These are phyloP conservation scores for Boechera retrofracta DNA, from an alignment of 345 rosid genomes.

Conservation along the genomic window DNA sequence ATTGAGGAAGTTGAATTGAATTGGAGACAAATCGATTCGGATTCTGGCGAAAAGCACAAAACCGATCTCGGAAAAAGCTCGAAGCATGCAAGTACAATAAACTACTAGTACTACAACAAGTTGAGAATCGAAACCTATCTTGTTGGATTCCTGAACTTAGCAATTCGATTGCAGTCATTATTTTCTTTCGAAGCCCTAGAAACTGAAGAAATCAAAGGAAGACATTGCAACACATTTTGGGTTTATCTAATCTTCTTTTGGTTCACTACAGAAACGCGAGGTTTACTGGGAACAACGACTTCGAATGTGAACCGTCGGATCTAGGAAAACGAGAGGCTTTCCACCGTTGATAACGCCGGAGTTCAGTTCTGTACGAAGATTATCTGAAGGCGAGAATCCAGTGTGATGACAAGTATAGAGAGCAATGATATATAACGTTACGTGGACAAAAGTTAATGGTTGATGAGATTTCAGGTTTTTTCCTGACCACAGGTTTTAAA, in stretches of 20 bases:
- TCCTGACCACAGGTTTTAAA: constrained; percentile 26
- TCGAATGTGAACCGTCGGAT: constrained; percentile 49
- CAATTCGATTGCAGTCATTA: constrained; percentile 54
- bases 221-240: not conserved
- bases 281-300: constrained; percentile 23
- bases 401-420: constrained; percentile 20
- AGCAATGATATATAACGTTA: not conserved
- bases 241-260: constrained; percentile 31
- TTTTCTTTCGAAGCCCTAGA: constrained; percentile 45
- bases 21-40: constrained; percentile 47
- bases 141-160: constrained; percentile 47
- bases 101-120: constrained; percentile 38
- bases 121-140: constrained; percentile 37
- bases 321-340: not conserved
- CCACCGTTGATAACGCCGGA: constrained; percentile 29
- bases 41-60: constrained; percentile 48
- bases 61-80: constrained; percentile 45
- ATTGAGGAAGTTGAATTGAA: constrained; percentile 46
- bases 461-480: constrained; percentile 19
- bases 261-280: constrained; percentile 22
- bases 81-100: constrained; percentile 48
- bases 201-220: constrained; percentile 32
- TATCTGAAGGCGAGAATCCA: constrained; percentile 6
- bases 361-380: constrained; percentile 3
- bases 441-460: not conserved